Conservation (phyloP, 2,329 filamentous ascomycete species). For the Colletotrichum costaricense region DNA sequence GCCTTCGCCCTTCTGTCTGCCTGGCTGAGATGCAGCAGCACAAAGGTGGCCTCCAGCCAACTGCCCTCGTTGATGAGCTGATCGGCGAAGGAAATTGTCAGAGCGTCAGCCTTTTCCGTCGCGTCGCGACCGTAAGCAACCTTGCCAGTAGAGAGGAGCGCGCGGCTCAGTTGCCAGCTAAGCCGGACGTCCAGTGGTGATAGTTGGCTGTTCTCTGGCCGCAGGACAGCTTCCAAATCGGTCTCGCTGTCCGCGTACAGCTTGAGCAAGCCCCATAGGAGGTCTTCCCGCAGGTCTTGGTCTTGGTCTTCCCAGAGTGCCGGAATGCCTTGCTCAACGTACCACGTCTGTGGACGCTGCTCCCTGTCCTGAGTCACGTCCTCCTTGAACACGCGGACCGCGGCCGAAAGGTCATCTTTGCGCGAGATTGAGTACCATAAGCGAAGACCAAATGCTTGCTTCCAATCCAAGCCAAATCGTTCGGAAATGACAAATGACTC, state of each 20-base stretch:
- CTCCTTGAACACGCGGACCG: constrained; percentile 78
- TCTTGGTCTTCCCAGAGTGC: constrained; percentile 71
- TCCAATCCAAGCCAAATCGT: constrained; percentile 90
- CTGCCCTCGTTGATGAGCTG: constrained; percentile 72
- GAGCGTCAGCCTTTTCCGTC: constrained; percentile 71
- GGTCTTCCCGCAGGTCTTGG: constrained; percentile 73
- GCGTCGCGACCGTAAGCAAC: constrained; percentile 65
- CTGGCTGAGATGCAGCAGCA: constrained; percentile 80
- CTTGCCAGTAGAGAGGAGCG: constrained; percentile 64
- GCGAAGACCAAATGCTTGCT: constrained; percentile 89
- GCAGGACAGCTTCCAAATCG: constrained; percentile 76
- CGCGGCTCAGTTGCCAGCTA: constrained; percentile 86
- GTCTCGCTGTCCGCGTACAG: constrained; percentile 74
- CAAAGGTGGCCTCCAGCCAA: constrained; percentile 79
- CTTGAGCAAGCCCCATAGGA: constrained; percentile 88
- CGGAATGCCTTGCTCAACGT: constrained; percentile 68
- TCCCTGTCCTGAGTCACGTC: constrained; percentile 80
- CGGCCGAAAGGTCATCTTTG: constrained; percentile 76
- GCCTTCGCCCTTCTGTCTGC: constrained; percentile 71
- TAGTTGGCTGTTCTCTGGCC: constrained; percentile 80
- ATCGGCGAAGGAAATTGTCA: constrained; percentile 73
- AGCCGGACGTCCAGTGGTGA: constrained; percentile 81
- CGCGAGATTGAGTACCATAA: constrained; percentile 86
- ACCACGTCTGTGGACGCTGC: constrained; percentile 78
- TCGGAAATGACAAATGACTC: constrained; percentile 85